A percentile compares a stretch with the other conserved stretches of the same genome.
phyloP scores from a whole-genome alignment of 2,329 filamentous ascomycete species.

The Colletotrichum paranaense region DNA sequence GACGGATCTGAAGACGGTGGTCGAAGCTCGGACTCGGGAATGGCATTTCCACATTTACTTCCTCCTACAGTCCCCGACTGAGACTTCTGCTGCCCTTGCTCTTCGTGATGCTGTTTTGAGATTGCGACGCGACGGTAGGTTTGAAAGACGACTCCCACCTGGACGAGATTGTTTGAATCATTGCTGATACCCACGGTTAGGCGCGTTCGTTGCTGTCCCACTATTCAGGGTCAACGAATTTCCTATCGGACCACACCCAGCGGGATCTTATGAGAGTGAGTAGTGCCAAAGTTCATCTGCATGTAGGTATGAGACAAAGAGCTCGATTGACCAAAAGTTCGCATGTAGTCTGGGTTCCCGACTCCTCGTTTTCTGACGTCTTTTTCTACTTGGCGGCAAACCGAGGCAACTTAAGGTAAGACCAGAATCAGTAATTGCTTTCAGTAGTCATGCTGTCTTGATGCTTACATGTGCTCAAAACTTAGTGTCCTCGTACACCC shows the following conservation, averaged over 20 bases:
- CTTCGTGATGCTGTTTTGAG: constrained; percentile 46
- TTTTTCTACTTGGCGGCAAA: constrained; percentile 48
- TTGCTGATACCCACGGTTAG: constrained; percentile 30
- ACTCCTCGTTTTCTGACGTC: constrained; percentile 48
- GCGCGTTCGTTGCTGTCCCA: constrained; percentile 48
- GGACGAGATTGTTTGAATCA: accelerated
- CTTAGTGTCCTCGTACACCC: constrained; percentile 46
- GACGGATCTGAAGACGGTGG: constrained; percentile 43
- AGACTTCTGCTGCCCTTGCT: constrained; percentile 46
- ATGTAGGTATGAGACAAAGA: too few relatives aligned
- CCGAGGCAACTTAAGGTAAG: constrained; percentile 44
- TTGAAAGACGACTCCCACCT: accelerated
- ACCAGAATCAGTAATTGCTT: background rate
- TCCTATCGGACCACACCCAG: constrained; percentile 47
- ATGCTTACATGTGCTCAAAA: background rate
- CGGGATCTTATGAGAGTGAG: constrained; percentile 48
- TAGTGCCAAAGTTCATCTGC: background rate
- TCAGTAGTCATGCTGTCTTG: background rate
- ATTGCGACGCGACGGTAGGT: constrained; percentile 45
- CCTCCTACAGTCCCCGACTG: constrained; percentile 44
- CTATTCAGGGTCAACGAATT: constrained; percentile 46
- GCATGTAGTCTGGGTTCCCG: constrained; percentile 45
- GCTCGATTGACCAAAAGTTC: background rate
- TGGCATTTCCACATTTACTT: constrained; percentile 51
- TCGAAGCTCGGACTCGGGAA: constrained; percentile 43